Evolutionary conservation across 495 filamentous ascomycete genomes (phyloP).

Genomic region (Tuber calosporum): DNA sequence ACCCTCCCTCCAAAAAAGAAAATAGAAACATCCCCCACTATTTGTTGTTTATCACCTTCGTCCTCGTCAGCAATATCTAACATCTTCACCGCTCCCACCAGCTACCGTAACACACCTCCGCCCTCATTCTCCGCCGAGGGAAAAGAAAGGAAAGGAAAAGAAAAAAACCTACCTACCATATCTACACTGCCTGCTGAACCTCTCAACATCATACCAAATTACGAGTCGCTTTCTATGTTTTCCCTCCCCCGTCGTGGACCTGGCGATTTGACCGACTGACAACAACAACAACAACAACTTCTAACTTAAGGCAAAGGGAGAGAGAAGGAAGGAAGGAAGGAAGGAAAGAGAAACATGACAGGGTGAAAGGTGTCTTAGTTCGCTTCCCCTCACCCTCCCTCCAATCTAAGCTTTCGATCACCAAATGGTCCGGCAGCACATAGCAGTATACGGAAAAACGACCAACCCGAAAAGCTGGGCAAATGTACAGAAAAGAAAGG

Average conservation of each 20-base stretch:
- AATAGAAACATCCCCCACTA: not conserved
- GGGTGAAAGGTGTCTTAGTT: not conserved
- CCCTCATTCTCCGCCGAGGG: not conserved
- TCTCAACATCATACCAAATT: not conserved
- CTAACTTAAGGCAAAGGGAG: not conserved
- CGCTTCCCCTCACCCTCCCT: not conserved
- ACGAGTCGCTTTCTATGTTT: not conserved
- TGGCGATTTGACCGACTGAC: not conserved
- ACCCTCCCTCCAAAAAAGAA: not conserved
- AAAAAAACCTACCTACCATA: not conserved
- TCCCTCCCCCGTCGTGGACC: not conserved
- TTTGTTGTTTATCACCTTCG: not conserved
- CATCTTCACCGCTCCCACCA: not conserved
- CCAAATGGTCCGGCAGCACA: not conserved
- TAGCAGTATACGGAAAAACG: not conserved
- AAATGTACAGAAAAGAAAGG: not conserved
- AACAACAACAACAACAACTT: not conserved
- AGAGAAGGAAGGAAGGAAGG: not conserved
- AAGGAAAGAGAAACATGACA: not conserved
- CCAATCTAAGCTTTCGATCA: not conserved
- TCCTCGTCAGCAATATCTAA: not conserved
- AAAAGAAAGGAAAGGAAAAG: not conserved
- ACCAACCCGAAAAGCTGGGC: not conserved
- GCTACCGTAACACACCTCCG: not conserved
- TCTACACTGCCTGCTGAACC: not conserved